Percentiles rank a stretch among this genome's conserved stretches.
These are phyloP conservation scores for Aspergillus avenaceus DNA, from an alignment of 495 filamentous ascomycete genomes.

Conservation along the genomic window DNA sequence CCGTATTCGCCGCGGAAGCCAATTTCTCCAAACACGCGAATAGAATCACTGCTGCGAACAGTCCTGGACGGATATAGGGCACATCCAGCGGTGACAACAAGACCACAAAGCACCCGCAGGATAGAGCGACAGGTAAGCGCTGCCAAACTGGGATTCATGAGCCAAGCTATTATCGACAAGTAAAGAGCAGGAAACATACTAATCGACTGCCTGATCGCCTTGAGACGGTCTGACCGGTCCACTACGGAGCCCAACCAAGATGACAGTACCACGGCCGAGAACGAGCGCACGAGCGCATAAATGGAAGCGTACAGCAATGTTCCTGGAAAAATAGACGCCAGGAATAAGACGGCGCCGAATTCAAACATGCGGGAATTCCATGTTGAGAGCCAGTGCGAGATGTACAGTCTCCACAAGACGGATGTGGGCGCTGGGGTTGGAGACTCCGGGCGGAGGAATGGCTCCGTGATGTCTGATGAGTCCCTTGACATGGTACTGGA, in stretches of 20 bases:
- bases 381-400: slow-evolving; percentile 61
- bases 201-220: slow-evolving; percentile 46
- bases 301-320: slow-evolving; percentile 46
- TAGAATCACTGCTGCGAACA: slow-evolving; percentile 42
- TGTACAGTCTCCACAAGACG: slow-evolving; percentile 25
- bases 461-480: neutral
- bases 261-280: slow-evolving; percentile 27
- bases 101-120: slow-evolving; percentile 30
- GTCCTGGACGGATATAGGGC: slow-evolving; percentile 15
- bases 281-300: slow-evolving; percentile 32
- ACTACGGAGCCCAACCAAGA: slow-evolving; percentile 45
- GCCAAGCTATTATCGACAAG: neutral
- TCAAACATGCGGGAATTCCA: slow-evolving; percentile 72
- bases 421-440: neutral
- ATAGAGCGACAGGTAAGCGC: slow-evolving; percentile 32
- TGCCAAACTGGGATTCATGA: slow-evolving; percentile 30
- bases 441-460: neutral
- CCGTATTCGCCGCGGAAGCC: slow-evolving; percentile 48
- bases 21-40: slow-evolving; percentile 59
- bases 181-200: slow-evolving; percentile 39
- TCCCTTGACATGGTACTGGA: too few species aligned
- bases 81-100: slow-evolving; percentile 8
- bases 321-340: slow-evolving; percentile 54
- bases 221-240: slow-evolving; percentile 41
- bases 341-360: slow-evolving; percentile 59